A percentile compares a stretch with the other conserved stretches of the same genome.
These are phyloP conservation scores for Colletotrichum nymphaeae DNA, from an alignment of 2,329 filamentous ascomycete species.

Conservation along the genomic window DNA sequence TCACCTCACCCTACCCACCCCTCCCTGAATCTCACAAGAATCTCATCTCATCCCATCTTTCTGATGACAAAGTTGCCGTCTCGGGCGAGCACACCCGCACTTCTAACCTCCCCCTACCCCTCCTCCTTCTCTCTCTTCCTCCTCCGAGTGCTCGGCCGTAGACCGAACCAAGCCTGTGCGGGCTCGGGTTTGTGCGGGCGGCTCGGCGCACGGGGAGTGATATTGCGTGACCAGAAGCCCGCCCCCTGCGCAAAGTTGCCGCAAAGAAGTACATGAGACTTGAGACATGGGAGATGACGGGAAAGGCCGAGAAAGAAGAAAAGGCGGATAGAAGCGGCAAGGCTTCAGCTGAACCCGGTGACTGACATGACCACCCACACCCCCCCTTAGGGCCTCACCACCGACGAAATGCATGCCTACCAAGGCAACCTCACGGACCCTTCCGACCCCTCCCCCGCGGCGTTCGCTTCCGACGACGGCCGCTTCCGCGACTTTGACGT, in stretches of 20 bases:
- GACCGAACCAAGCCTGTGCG: not conserved
- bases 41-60: constrained; percentile 20
- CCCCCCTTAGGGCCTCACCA: constrained; percentile 55
- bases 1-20: not conserved
- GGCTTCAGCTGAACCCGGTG: constrained; percentile 14
- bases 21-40: not conserved
- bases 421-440: constrained; percentile 67
- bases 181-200: not conserved
- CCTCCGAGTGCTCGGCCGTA: not conserved
- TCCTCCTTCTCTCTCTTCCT: not conserved
- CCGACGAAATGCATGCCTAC: constrained; percentile 65
- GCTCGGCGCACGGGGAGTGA: not conserved
- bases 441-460: constrained; percentile 58
- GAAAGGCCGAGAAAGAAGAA: too few species aligned
- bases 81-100: not conserved
- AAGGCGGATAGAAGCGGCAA: not conserved
- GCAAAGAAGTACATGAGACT: not conserved
- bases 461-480: constrained; percentile 67
- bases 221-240: not conserved
- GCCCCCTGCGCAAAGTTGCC: not conserved
- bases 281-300: not conserved
- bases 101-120: not conserved
- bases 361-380: not conserved
- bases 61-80: not conserved
- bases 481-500: constrained; percentile 79